A percentile compares a stretch with the other conserved stretches of the same genome.
These are phyloP conservation scores for Colletotrichum liriopes DNA, from an alignment of 2,329 filamentous ascomycete species.

Conservation along the genomic window DNA sequence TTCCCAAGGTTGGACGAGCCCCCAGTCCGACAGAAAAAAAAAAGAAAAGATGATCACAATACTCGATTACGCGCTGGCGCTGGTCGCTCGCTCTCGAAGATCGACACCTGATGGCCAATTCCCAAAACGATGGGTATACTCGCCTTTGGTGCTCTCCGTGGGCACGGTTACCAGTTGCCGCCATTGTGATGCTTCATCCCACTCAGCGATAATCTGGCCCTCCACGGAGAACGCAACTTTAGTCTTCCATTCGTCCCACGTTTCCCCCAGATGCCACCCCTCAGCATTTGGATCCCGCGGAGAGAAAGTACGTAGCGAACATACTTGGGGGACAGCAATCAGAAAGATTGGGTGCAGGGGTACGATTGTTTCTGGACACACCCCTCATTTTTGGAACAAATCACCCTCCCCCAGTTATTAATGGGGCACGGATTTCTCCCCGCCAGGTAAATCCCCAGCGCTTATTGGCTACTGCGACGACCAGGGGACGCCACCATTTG, in stretches of 20 bases:
- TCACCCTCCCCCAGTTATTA: slow-evolving; percentile 25
- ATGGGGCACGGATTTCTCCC: slow-evolving; percentile 42
- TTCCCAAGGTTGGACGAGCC: not conserved
- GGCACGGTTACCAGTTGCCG: not conserved
- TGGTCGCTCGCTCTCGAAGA: not conserved
- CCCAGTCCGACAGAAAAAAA: not conserved
- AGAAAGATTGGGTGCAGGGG: slow-evolving; percentile 24
- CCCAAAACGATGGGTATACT: not conserved
- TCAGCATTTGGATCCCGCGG: slow-evolving; percentile 34
- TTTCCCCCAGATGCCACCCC: slow-evolving; percentile 37
- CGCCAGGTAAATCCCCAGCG: slow-evolving; percentile 8
- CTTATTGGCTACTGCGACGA: slow-evolving; percentile 29
- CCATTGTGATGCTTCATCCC: not conserved
- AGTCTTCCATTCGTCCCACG: slow-evolving; percentile 22
- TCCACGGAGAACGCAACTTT: slow-evolving; percentile 7
- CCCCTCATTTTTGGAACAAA: slow-evolving; percentile 24
- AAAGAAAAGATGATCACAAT: slow-evolving; percentile 20
- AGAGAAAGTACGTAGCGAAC: slow-evolving; percentile 27
- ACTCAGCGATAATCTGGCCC: not conserved
- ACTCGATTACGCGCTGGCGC: not conserved
- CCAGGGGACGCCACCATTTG: slow-evolving; percentile 20
- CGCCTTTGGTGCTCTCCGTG: not conserved
- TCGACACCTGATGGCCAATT: not conserved
- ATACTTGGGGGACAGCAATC: slow-evolving; percentile 14
- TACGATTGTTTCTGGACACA: slow-evolving; percentile 10